Evolutionary conservation across 345 rosid genomes (phyloP), one percentile per base, ranked within the genome.

Genomic region (Syzygium aromaticum): DNA sequence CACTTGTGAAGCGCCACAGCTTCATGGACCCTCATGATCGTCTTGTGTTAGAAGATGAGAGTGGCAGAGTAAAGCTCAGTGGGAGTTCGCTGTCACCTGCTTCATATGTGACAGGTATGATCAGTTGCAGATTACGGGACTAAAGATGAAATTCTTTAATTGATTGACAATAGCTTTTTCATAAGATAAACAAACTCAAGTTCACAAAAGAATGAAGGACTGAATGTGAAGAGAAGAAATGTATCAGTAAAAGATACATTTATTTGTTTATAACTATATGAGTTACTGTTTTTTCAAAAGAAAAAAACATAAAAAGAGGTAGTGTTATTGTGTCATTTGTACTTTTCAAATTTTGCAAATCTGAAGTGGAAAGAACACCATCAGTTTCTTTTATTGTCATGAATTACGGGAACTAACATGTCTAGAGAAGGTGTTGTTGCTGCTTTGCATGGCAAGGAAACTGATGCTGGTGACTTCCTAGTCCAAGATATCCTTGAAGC

Each of bases 401-500:
- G 88, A 64, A 84, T 90, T 86, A 30, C 54, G 87, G 40, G 54
- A 54, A 85, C 64, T 52, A 27, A 46, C 77, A 67, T 91, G 54
- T 85, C 84, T 86, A 86, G 89, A 90, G 87, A 89, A 98, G 98
- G 99, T 84, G 90, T 92, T 86, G 95, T 98, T 88, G 96, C 93
- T 67, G 98, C 98, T 77, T 89, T 98, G 90, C 96, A 92, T 91
- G 99, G 99, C 89, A 95, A 92, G 94, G 99, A 98, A 91, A 95
- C 98, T 86, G 91, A 88, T 88, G 93, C 94, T 43, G 99, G 99
- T 54, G 95, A 94, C 54, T 96, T 97, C 90, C 78, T 92, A 87
- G 99, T 98, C 92, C 91, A 91, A 88, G 98, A 95, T 90, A 92
- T 96, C 87, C 92, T 95, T 73, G 99, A 98, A 90, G 97, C 99